These are phyloP conservation scores for Takakia lepidozioides DNA, from an alignment of 225 moss, liverwort and hornwort genomes.

Conservation along the genomic window DNA sequence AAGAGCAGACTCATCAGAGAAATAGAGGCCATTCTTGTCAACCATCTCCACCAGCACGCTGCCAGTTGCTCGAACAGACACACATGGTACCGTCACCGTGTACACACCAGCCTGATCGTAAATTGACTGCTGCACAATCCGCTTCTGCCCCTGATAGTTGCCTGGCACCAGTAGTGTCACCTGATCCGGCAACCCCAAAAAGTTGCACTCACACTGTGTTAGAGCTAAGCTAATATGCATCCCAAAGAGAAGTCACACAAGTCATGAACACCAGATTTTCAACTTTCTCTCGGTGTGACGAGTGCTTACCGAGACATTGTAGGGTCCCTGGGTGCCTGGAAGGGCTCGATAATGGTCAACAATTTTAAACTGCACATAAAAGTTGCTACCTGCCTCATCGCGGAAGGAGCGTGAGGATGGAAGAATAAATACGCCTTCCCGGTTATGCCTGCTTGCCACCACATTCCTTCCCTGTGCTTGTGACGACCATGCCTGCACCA, in stretches of 20 bases:
- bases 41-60: conserved; percentile 83
- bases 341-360: conserved; percentile 59
- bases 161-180: conserved; percentile 70
- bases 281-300: no score
- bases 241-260: no score
- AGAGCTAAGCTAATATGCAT: background rate
- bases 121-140: conserved; percentile 24
- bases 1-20: conserved; percentile 84
- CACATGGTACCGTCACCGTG: conserved; percentile 60
- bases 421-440: conserved; percentile 69
- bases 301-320: conserved; percentile 67
- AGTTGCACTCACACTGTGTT: background rate
- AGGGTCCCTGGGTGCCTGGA: conserved; percentile 48
- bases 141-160: conserved; percentile 80
- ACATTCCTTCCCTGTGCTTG: conserved; percentile 95
- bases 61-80: conserved; percentile 62
- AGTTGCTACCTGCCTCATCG: conserved; percentile 86
- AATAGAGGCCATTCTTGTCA: conserved; percentile 86
- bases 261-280: no score
- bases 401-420: conserved; percentile 62
- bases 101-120: conserved; percentile 66
- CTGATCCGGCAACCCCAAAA: conserved; percentile 12
- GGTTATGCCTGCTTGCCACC: conserved; percentile 62
- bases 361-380: conserved; percentile 81
- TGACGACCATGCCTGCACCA: conserved; percentile 72